Percentiles rank a stretch among this genome's conserved stretches.
These are phyloP conservation scores for Dactylorhiza incarnata DNA, from an alignment of 106 monocot genomes.

Conservation along the genomic window DNA sequence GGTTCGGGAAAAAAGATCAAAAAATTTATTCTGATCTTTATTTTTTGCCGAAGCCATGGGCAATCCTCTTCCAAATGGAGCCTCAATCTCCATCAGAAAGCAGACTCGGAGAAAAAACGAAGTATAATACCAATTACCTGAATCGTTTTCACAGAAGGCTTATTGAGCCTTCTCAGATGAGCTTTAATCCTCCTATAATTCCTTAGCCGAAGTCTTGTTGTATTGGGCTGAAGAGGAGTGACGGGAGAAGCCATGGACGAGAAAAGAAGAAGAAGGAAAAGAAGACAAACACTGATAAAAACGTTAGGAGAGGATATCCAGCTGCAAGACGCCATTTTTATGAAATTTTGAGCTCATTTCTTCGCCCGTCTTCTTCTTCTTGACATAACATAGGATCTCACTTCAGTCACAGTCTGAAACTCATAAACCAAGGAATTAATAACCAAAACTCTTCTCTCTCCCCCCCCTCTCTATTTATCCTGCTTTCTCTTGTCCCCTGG, in stretches of 20 bases:
- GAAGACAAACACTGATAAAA: constrained; percentile 16
- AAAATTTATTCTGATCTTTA: too few species aligned
- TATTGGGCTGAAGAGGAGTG: constrained; percentile 23
- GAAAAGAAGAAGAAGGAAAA: constrained; percentile 42
- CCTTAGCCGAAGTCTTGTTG: constrained; percentile 37
- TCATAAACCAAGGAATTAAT: neutral
- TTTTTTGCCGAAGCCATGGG: too few species aligned
- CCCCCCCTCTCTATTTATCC: neutral
- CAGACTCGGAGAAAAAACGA: too few species aligned
- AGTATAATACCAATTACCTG: constrained; percentile 28
- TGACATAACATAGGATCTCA: constrained; percentile 5
- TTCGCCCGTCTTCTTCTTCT: constrained; percentile 17
- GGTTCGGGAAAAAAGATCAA: too few species aligned
- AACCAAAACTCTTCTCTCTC: neutral
- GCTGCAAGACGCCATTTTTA: constrained; percentile 42
- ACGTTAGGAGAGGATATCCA: constrained; percentile 14
- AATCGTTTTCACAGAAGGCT: constrained; percentile 59
- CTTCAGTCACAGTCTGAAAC: neutral
- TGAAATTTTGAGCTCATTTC: constrained; percentile 22
- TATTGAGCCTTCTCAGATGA: constrained; percentile 59
- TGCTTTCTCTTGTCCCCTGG: constrained; percentile 7
- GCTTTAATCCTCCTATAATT: constrained; percentile 56
- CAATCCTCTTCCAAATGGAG: too few species aligned
- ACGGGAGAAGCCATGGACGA: constrained; percentile 9
- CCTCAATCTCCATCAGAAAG: too few species aligned